Conservation (phyloP, 345 rosid genomes). For the Iberis pinnata region DNA sequence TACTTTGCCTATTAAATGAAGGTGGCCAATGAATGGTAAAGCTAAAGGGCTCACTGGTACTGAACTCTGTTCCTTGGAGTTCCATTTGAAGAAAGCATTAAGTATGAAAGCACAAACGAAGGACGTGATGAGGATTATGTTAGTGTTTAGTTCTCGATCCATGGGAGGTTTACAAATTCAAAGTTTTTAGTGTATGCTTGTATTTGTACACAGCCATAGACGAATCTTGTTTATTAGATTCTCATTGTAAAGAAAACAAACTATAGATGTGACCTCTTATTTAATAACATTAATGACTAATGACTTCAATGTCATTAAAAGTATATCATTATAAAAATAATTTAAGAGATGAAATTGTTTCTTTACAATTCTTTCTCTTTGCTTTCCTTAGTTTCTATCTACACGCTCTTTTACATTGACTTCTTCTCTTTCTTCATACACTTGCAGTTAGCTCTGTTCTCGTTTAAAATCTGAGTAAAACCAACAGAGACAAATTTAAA, state of each 20-base stretch:
- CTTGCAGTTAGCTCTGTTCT: constrained; percentile 31
- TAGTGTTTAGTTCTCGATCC: constrained; percentile 20
- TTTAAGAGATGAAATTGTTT: no score
- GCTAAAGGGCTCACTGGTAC: constrained; percentile 39
- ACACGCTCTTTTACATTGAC: constrained; percentile 19
- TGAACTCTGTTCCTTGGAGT: constrained; percentile 3
- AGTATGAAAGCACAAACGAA: constrained; percentile 11
- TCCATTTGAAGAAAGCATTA: constrained; percentile 21
- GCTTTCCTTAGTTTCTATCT: constrained; percentile 4
- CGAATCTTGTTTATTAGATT: constrained; percentile 24
- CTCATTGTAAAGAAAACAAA: constrained; percentile 27
- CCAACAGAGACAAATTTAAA: not conserved
- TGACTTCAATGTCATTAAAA: no score
- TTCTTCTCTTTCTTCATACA: constrained; percentile 29
- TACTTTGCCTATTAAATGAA: constrained; percentile 38
- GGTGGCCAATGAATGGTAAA: constrained; percentile 51
- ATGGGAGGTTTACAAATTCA: constrained; percentile 8
- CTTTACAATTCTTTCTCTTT: no score
- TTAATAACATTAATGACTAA: not conserved
- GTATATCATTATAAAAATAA: no score
- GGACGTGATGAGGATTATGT: constrained; percentile 10
- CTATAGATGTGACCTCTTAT: constrained; percentile 8
- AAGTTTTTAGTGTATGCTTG: not conserved
- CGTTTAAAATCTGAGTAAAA: constrained; percentile 25
- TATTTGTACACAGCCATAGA: constrained; percentile 11